Evolutionary conservation across 352 stramenopile species (phyloP), one percentile per base, ranked within the genome.

Genomic region (Pythium scleroteichum): DNA sequence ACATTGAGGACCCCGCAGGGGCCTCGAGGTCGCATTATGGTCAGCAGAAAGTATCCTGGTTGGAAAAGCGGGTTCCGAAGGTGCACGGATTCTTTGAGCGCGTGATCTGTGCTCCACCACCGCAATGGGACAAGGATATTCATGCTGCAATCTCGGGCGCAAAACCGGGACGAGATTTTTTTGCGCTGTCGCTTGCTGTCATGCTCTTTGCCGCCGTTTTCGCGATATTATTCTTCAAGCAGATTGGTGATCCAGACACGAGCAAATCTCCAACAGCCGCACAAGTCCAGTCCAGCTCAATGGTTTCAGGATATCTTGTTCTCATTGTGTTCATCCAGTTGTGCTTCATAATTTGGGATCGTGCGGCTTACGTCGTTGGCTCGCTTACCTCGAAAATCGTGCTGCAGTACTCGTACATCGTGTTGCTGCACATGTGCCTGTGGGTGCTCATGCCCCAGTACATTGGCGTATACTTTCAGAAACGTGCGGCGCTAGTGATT

Each of bases 281-380:
- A 19, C 82, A 76, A 48, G 50, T 90, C 17, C 75, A 79, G 1
- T 90, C 81, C 2, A 87, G 67, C 17, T 91, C 84, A 27, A 79
- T 95, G 57, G 72, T 95, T 10, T 95, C 87, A 2, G 87, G 83
- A n/a, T 92, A 95, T 58, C 68, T 95, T 14, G 87, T 95, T n/a
- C 66, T 92, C 17, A 55, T 93, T 33, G 83, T 95, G 4, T 72
- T 94, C 27, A 78, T 93, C 33, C 77, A 94, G 55, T 62, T 95
- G 16, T 73, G 81, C 33, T 84, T 91, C 48, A 88, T 93, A 40
- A 88, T 95, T 26, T 95, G 87, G 87, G 87, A 95, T 64, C 85
- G 87, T 24, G 85, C 92, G 26, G 78, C 85, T 0, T 93, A 90
- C 55, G 80, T 95, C 1, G 90, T 79, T 22, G 69, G 74, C 9